Evolutionary conservation across 2,329 filamentous ascomycete genomes (phyloP).

Genomic region (Alternaria solani): DNA sequence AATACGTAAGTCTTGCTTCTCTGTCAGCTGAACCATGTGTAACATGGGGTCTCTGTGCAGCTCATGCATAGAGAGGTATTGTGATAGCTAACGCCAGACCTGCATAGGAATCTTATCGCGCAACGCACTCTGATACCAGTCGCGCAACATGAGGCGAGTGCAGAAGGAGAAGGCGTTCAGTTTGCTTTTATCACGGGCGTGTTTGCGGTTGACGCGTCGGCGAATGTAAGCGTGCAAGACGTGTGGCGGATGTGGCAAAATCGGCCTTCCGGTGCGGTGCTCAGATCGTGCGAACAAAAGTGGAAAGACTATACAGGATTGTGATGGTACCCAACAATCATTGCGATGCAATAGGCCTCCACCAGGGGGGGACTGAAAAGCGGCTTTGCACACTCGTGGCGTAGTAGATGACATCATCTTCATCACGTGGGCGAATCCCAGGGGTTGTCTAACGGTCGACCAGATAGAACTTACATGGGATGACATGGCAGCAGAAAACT

Average conservation of each 20-base stretch:
- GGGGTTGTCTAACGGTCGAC: too few species aligned
- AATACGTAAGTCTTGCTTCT: conserved; percentile 19
- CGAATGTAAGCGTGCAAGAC: neutral
- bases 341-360: too few species aligned
- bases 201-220: neutral
- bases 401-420: too few species aligned
- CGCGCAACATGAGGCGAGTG: neutral
- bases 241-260: neutral
- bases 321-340: neutral
- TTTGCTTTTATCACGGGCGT: neutral
- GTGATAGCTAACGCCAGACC: conserved; percentile 37
- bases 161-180: neutral
- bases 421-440: too few species aligned
- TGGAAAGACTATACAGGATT: neutral
- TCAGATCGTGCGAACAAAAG: neutral
- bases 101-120: conserved; percentile 47
- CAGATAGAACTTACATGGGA: too few species aligned
- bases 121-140: conserved; percentile 45
- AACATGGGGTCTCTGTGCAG: neutral
- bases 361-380: too few species aligned
- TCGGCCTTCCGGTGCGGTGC: neutral
- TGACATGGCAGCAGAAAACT: too few species aligned
- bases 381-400: too few species aligned
- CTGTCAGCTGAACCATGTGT: neutral
- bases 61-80: neutral